Conservation (phyloP, 331 rosid species). For the Malus hybrid region DNA sequence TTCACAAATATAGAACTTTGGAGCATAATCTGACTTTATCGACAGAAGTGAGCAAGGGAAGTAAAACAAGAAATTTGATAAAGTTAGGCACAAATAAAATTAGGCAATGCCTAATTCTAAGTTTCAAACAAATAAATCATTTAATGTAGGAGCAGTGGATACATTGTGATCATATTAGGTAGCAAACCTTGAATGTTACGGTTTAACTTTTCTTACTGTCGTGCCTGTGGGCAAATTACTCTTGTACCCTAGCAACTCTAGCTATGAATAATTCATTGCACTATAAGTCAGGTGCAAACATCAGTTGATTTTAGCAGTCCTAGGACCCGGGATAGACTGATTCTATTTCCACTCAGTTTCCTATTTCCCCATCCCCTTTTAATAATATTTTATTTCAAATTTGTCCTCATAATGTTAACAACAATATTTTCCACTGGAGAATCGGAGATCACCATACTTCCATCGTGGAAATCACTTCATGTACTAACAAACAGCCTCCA, state of each 20-base stretch:
- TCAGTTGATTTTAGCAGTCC: not conserved
- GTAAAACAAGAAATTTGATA: not conserved
- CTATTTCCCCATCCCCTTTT: not conserved
- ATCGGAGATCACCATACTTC: not conserved
- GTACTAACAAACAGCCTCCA: not conserved
- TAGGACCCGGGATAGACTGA: not conserved
- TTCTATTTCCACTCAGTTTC: not conserved
- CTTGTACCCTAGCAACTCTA: not conserved
- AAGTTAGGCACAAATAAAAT: not conserved
- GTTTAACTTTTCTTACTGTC: not conserved
- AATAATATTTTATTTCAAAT: not conserved
- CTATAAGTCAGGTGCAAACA: not conserved
- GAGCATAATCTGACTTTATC: not conserved
- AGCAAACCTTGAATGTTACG: not conserved
- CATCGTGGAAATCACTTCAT: not conserved
- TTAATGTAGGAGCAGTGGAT: not conserved
- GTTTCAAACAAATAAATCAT: not conserved
- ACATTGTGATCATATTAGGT: not conserved
- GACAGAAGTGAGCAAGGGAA: not conserved
- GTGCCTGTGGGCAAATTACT: not conserved
- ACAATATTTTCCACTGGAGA: not conserved
- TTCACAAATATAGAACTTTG: not conserved
- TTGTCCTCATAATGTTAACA: not conserved
- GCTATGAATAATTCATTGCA: not conserved
- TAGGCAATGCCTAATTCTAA: not conserved